phyloP scores from a whole-genome alignment of 192 early-diverging fungal species.

The Helicostylum pulchrum region DNA sequence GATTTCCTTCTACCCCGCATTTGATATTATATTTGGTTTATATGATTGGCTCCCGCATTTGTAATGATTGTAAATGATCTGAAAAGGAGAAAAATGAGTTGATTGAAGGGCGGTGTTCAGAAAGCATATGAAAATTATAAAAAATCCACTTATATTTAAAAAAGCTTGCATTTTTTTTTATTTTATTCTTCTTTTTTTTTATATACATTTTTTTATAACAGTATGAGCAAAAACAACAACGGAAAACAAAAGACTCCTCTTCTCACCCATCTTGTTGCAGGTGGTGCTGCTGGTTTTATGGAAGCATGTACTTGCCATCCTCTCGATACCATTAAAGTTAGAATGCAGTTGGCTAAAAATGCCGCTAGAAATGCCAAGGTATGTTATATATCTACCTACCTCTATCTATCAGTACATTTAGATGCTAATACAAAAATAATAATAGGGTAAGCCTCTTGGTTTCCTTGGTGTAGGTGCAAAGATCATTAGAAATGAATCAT shows the following conservation, averaged over 20 bases:
- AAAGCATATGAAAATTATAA: slow-evolving; percentile 19
- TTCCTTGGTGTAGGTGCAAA: slow-evolving; percentile 84
- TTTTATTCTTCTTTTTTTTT: slow-evolving; percentile 16
- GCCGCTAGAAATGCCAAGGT: slow-evolving; percentile 52
- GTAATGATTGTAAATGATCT: slow-evolving; percentile 3
- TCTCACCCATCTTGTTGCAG: slow-evolving; percentile 78
- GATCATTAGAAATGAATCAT: slow-evolving; percentile 84
- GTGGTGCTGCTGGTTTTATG: slow-evolving; percentile 88
- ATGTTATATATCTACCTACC: slow-evolving; percentile 28
- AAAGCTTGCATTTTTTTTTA: slow-evolving; percentile 14
- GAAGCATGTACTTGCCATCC: slow-evolving; percentile 91
- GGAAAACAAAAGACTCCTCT: slow-evolving; percentile 26
- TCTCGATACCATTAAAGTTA: slow-evolving; percentile 96
- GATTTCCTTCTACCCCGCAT: slow-evolving; percentile 23
- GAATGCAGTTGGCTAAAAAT: slow-evolving; percentile 87
- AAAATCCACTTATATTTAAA: neutral
- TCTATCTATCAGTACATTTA: neutral
- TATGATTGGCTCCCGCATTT: slow-evolving; percentile 6
- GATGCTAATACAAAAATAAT: neutral
- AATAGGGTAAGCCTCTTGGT: slow-evolving; percentile 40
- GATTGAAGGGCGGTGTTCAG: slow-evolving; percentile 16
- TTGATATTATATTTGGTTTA: neutral
- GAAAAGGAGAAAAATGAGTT: neutral
- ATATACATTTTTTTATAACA: neutral
- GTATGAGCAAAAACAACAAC: slow-evolving; percentile 27